Evolutionary conservation across 2,329 filamentous ascomycete genomes (phyloP).

Genomic region (Hypoxylon sp.): DNA sequence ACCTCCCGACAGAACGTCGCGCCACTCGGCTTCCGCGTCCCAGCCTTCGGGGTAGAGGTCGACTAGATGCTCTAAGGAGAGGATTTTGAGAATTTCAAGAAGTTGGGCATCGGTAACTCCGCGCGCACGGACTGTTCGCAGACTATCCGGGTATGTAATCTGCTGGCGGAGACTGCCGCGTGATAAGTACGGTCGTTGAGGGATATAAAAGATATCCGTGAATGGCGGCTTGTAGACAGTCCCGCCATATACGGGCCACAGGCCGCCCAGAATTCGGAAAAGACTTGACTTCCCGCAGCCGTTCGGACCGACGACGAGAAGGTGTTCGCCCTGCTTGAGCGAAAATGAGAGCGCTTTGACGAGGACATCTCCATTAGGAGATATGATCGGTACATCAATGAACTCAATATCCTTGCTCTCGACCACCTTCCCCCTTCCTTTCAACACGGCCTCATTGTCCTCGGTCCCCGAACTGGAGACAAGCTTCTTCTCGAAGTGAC

Average conservation of each 20-base stretch:
- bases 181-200: constrained; percentile 92
- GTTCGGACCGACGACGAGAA: constrained; percentile 95
- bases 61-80: constrained; percentile 87
- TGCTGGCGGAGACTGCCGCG: constrained; percentile 94
- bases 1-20: constrained; percentile 90
- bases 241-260: constrained; percentile 98
- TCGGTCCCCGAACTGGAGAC: constrained; percentile 88
- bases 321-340: constrained; percentile 86
- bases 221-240: constrained; percentile 92
- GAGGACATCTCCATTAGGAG: constrained; percentile 94
- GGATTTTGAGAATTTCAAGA: constrained; percentile 77
- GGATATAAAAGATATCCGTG: constrained; percentile 97
- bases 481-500: constrained; percentile 95
- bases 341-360: constrained; percentile 88
- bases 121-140: constrained; percentile 88
- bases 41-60: constrained; percentile 82
- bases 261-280: constrained; percentile 93
- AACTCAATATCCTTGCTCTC: constrained; percentile 71
- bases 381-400: constrained; percentile 84
- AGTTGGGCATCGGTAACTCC: constrained; percentile 86
- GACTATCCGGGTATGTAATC: constrained; percentile 92
- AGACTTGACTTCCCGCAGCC: constrained; percentile 96
- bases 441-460: constrained; percentile 84
- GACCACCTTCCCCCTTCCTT: constrained; percentile 82
- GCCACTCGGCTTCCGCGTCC: constrained; percentile 97